phyloP scores from a whole-genome alignment of 148 eudicot genomes.

The Vaccinium vitisidaea region DNA sequence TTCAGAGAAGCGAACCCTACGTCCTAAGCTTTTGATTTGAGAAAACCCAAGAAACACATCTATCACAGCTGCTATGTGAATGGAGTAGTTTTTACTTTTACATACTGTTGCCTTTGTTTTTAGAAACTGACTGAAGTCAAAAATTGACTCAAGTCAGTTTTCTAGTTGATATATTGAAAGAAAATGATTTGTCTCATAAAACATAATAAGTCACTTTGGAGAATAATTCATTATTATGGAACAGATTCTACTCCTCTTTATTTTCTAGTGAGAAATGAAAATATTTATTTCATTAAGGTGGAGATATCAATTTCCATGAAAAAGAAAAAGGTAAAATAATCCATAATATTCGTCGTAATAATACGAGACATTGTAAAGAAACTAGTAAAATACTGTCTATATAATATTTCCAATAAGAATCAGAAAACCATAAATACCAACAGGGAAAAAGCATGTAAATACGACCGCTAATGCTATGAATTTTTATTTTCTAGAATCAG shows the following conservation, averaged over 20 bases:
- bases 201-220: no score
- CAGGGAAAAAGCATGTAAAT: not conserved
- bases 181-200: no score
- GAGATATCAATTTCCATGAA: not conserved
- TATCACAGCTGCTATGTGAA: not conserved
- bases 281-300: not conserved
- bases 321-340: not conserved
- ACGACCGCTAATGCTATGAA: not conserved
- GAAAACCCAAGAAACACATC: not conserved
- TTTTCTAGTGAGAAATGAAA: not conserved
- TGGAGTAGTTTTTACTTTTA: not conserved
- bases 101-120: not conserved
- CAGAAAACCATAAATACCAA: not conserved
- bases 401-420: not conserved
- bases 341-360: not conserved
- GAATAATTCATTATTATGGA: no score
- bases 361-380: not conserved
- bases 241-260: not conserved
- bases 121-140: no score
- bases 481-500: not conserved
- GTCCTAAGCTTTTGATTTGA: not conserved
- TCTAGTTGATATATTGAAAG: no score
- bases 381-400: not conserved
- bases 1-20: no score
- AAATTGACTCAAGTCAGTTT: no score